Percentiles rank a stretch among this genome's conserved stretches.
These are phyloP conservation scores for Colletotrichum euphorbiae DNA, from an alignment of 2,329 filamentous ascomycete species.

Conservation along the genomic window DNA sequence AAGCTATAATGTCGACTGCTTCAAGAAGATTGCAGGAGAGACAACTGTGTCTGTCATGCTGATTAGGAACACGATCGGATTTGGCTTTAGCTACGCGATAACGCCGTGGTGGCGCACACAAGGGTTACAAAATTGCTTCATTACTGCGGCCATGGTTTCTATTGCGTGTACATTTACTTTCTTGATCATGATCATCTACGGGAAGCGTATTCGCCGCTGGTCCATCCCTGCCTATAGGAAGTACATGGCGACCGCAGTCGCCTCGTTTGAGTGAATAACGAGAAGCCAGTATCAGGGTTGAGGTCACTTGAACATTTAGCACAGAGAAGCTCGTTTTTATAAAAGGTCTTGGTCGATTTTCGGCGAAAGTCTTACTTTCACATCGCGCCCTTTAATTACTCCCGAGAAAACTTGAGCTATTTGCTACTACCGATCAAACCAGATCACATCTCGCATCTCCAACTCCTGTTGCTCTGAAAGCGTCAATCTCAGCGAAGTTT, in stretches of 20 bases:
- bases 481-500: neutral
- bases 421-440: accelerated
- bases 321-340: neutral
- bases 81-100: slow-evolving; percentile 1
- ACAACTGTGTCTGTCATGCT: slow-evolving; percentile 42
- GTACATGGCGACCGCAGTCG: neutral
- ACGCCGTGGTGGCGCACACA: neutral
- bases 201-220: neutral
- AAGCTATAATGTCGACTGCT: neutral
- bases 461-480: neutral
- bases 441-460: neutral
- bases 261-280: neutral
- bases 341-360: neutral
- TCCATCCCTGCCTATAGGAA: neutral
- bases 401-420: accelerated
- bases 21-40: slow-evolving; percentile 36
- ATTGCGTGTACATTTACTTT: neutral
- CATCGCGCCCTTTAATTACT: neutral
- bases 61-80: slow-evolving; percentile 43
- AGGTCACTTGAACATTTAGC: accelerated
- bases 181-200: neutral
- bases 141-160: neutral
- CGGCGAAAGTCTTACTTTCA: too few species aligned
- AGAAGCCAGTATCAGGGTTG: too few species aligned
- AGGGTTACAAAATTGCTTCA: neutral